These are phyloP conservation scores for Polytolypa hystricis DNA, from an alignment of 2,329 filamentous ascomycete genomes.

Conservation along the genomic window DNA sequence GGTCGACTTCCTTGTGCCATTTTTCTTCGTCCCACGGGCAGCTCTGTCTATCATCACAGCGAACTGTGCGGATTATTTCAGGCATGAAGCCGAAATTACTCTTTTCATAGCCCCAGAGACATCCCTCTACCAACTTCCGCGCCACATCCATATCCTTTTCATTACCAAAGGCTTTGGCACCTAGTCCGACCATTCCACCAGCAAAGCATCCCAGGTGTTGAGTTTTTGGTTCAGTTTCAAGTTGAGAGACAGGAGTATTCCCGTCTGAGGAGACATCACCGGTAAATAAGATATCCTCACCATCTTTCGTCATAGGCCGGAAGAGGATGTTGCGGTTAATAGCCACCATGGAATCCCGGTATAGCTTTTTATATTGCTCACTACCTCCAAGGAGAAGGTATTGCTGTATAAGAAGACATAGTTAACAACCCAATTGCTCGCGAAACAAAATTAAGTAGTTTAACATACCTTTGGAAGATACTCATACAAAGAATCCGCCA, in stretches of 20 bases:
- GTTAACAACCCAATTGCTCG: too few species aligned
- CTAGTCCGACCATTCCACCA: slow-evolving; percentile 47
- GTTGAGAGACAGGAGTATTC: slow-evolving; percentile 15
- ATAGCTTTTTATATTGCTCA: slow-evolving; percentile 52
- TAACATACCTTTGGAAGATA: slow-evolving; percentile 55
- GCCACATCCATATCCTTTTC: slow-evolving; percentile 38
- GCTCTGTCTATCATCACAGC: slow-evolving; percentile 20
- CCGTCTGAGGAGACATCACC: slow-evolving; percentile 40
- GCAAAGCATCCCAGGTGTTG: slow-evolving; percentile 44
- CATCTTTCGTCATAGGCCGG: slow-evolving; percentile 58
- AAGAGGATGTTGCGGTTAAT: slow-evolving; percentile 64
- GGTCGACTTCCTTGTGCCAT: slow-evolving; percentile 1
- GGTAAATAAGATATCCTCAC: slow-evolving; percentile 60
- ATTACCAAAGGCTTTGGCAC: slow-evolving; percentile 38
- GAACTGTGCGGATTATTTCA: slow-evolving; percentile 33
- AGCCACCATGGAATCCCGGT: slow-evolving; percentile 54
- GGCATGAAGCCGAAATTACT: slow-evolving; percentile 44
- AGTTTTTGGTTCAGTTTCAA: slow-evolving; percentile 27
- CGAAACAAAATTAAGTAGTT: too few species aligned
- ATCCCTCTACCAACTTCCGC: slow-evolving; percentile 41
- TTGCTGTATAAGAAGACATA: slow-evolving; percentile 1
- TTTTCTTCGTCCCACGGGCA: slow-evolving; percentile 4
- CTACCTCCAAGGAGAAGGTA: background rate
- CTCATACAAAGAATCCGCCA: slow-evolving; percentile 47
- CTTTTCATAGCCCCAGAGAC: slow-evolving; percentile 42